Evolutionary conservation across 2,329 filamentous ascomycete species (phyloP).

Genomic region (Huntiella bhutanensis): DNA sequence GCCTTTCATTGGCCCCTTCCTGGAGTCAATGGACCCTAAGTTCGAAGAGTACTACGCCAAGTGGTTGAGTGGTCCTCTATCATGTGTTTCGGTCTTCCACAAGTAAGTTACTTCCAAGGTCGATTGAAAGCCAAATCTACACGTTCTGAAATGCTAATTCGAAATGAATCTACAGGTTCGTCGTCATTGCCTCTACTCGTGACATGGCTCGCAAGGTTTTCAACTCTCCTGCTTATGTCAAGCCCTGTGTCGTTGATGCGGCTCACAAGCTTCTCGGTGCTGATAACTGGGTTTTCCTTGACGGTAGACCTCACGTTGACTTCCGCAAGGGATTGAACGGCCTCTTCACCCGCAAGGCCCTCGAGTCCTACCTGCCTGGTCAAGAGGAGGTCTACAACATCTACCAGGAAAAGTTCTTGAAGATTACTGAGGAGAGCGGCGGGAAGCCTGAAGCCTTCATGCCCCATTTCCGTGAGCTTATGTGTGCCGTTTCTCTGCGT

Average conservation of each 20-base stretch:
- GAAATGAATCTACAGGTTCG: conserved; percentile 43
- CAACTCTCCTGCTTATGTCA: conserved; percentile 81
- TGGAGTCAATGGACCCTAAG: conserved; percentile 78
- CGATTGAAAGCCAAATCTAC: neutral
- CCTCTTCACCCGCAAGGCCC: conserved; percentile 78
- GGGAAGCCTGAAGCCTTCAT: conserved; percentile 74
- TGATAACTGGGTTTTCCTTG: conserved; percentile 93
- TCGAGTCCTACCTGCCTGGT: conserved; percentile 74
- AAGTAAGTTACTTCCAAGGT: conserved; percentile 42
- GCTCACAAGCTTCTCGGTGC: conserved; percentile 83
- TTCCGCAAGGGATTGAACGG: conserved; percentile 93
- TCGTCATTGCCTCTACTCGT: conserved; percentile 85
- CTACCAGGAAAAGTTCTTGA: conserved; percentile 65
- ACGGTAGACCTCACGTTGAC: conserved; percentile 86
- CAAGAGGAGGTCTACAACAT: conserved; percentile 81
- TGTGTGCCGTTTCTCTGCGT: conserved; percentile 84
- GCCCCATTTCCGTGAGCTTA: conserved; percentile 78
- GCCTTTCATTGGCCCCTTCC: conserved; percentile 87
- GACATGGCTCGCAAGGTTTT: conserved; percentile 94
- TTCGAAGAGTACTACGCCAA: conserved; percentile 83
- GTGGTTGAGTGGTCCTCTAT: conserved; percentile 79
- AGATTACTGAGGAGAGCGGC: conserved; percentile 51
- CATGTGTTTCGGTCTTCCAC: conserved; percentile 97
- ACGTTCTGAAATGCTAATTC: neutral
- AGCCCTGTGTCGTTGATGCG: conserved; percentile 88